phyloP scores from a whole-genome alignment of 1,284 basidiomycete genomes.

The Garcileccinum viscosum region DNA sequence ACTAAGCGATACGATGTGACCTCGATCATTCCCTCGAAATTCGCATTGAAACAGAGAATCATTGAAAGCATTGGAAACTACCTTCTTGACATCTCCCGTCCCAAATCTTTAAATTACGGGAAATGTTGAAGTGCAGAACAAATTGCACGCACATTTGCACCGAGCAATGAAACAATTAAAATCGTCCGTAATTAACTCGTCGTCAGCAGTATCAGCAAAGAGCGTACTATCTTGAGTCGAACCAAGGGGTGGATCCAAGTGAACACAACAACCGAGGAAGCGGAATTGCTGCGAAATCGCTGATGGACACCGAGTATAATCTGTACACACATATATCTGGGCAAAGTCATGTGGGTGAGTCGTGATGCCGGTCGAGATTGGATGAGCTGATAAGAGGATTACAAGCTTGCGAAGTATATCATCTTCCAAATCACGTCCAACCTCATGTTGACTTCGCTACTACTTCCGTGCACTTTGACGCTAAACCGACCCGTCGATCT shows the following conservation, averaged over 20 bases:
- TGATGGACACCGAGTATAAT: slow-evolving; percentile 50
- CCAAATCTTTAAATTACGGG: slow-evolving; percentile 48
- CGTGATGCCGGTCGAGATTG: neutral
- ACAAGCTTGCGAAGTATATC: slow-evolving; percentile 48
- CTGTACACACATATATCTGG: slow-evolving; percentile 46
- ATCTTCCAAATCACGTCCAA: slow-evolving; percentile 47
- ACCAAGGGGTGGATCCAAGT: slow-evolving; percentile 48
- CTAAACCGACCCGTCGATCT: slow-evolving; percentile 19
- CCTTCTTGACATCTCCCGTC: slow-evolving; percentile 49
- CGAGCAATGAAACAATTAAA: slow-evolving; percentile 42
- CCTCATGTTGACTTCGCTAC: slow-evolving; percentile 53
- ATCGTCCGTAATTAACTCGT: slow-evolving; percentile 48
- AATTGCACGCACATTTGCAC: slow-evolving; percentile 47
- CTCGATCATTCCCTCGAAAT: slow-evolving; percentile 43
- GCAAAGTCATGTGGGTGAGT: slow-evolving; percentile 37
- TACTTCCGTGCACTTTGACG: slow-evolving; percentile 49
- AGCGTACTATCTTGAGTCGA: slow-evolving; percentile 25
- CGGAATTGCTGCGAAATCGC: slow-evolving; percentile 49
- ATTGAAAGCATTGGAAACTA: slow-evolving; percentile 42
- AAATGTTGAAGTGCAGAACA: slow-evolving; percentile 49
- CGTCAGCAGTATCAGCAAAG: slow-evolving; percentile 37
- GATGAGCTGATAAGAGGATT: slow-evolving; percentile 26
- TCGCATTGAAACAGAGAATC: slow-evolving; percentile 49
- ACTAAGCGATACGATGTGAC: slow-evolving; percentile 34
- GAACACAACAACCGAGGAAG: slow-evolving; percentile 45